A percentile compares a stretch with the other conserved stretches of the same genome.
Conservation (phyloP, 441 rosid genomes). For the Omphalea diandra region DNA sequence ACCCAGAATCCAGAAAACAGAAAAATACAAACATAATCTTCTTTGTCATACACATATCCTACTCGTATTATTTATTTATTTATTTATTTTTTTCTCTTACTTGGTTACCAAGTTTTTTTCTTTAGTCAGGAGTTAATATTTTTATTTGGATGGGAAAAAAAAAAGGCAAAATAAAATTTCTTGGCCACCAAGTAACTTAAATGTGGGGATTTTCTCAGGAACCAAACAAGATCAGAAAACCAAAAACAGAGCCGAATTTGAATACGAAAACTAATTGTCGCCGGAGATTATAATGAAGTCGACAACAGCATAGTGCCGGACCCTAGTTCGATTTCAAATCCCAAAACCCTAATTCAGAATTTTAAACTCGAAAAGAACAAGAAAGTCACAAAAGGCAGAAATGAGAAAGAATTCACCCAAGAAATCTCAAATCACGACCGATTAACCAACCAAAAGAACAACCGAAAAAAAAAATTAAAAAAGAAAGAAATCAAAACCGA, state of each 20-base stretch:
- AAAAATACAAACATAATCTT: too few relatives aligned
- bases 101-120: background rate
- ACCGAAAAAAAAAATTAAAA: background rate
- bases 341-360: too few relatives aligned
- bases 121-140: too few relatives aligned
- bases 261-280: background rate
- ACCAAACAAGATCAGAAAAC: background rate
- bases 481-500: background rate
- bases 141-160: background rate
- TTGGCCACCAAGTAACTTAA: constrained; percentile 1
- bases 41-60: too few relatives aligned
- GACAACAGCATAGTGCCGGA: too few relatives aligned
- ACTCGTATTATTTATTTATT: too few relatives aligned
- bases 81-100: too few relatives aligned
- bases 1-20: background rate
- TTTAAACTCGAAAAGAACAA: too few relatives aligned
- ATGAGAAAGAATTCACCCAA: too few relatives aligned
- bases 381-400: too few relatives aligned
- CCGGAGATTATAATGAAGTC: too few relatives aligned
- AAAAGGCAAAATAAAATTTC: background rate
- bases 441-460: background rate
- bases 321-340: background rate
- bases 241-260: background rate
- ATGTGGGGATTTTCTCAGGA: background rate
- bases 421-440: background rate